Evolutionary conservation across 345 rosid species (phyloP).

Genomic region (Sonneratia caseolaris): DNA sequence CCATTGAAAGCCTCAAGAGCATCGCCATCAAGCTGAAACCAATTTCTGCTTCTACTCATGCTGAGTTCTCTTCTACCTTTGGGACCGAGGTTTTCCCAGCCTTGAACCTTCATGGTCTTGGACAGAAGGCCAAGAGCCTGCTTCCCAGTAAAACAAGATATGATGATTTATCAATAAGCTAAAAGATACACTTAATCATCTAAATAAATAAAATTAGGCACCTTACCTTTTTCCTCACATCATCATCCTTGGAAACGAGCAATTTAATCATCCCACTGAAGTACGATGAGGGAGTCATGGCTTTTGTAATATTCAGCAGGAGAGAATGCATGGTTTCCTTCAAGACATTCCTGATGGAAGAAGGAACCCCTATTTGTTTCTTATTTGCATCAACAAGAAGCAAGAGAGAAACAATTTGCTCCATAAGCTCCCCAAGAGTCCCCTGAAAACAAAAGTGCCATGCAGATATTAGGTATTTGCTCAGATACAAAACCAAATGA

Average conservation of each 20-base stretch:
- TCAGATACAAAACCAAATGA: not conserved
- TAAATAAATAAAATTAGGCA: not conserved
- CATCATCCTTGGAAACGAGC: slow-evolving; percentile 46
- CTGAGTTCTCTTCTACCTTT: slow-evolving; percentile 30
- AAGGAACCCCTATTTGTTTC: slow-evolving; percentile 32
- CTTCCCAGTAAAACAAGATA: slow-evolving; percentile 3
- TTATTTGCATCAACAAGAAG: slow-evolving; percentile 40
- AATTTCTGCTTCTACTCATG: slow-evolving; percentile 21
- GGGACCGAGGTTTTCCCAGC: slow-evolving; percentile 29
- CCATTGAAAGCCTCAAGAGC: slow-evolving; percentile 40
- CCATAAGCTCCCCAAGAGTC: slow-evolving; percentile 64
- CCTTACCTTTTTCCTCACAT: slow-evolving; percentile 65
- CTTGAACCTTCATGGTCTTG: slow-evolving; percentile 48
- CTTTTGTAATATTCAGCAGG: slow-evolving; percentile 42
- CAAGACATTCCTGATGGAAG: slow-evolving; percentile 39
- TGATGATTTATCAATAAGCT: not conserved
- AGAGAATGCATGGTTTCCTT: slow-evolving; percentile 44
- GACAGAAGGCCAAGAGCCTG: slow-evolving; percentile 80
- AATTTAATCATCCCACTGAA: slow-evolving; percentile 59
- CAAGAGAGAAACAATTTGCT: slow-evolving; percentile 43
- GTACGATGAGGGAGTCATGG: slow-evolving; percentile 58
- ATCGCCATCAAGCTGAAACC: slow-evolving; percentile 51
- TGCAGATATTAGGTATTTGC: not conserved
- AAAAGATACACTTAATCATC: not conserved
- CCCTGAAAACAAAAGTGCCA: slow-evolving; percentile 29